Percentiles rank a stretch among this genome's conserved stretches.
phyloP scores from a whole-genome alignment of 495 filamentous ascomycete genomes.

The Podospora anserina region DNA sequence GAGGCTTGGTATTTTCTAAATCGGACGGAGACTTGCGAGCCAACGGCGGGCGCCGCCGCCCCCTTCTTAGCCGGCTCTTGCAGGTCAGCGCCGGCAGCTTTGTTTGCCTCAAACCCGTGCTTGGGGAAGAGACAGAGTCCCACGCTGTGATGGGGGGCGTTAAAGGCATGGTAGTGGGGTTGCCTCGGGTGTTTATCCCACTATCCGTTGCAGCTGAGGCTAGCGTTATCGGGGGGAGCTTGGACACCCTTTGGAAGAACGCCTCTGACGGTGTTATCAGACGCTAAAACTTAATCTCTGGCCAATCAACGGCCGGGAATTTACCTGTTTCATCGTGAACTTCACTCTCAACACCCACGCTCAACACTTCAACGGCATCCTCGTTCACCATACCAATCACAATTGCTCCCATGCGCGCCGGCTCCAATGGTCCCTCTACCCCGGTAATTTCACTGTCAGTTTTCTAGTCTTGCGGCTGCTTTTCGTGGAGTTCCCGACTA shows the following conservation, averaged over 20 bases:
- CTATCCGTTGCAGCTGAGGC: not conserved
- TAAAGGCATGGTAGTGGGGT: not conserved
- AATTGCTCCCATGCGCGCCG: too few species aligned
- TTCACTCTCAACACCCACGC: not conserved
- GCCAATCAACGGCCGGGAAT: not conserved
- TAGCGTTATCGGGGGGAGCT: conserved; percentile 7
- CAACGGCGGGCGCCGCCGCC: conserved; percentile 3
- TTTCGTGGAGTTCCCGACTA: not conserved
- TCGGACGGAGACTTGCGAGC: not conserved
- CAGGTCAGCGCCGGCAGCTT: not conserved
- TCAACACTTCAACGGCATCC: not conserved
- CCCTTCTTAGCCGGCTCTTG: not conserved
- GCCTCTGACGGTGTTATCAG: conserved; percentile 12
- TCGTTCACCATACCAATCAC: not conserved
- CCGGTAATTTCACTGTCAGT: not conserved
- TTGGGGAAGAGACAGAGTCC: not conserved
- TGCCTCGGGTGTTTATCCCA: not conserved
- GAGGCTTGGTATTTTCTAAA: not conserved
- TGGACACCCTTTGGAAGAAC: conserved; percentile 2
- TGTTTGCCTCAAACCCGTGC: not conserved
- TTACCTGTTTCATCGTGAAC: not conserved
- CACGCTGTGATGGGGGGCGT: too few species aligned
- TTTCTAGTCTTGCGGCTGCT: not conserved
- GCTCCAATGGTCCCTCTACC: too few species aligned
- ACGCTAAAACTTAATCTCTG: conserved; percentile 11